Percentiles rank a stretch among this genome's conserved stretches.
These are phyloP conservation scores for Chloranthus sessilifolius DNA, from an alignment of 164 flowering plant species.

Conservation along the genomic window DNA sequence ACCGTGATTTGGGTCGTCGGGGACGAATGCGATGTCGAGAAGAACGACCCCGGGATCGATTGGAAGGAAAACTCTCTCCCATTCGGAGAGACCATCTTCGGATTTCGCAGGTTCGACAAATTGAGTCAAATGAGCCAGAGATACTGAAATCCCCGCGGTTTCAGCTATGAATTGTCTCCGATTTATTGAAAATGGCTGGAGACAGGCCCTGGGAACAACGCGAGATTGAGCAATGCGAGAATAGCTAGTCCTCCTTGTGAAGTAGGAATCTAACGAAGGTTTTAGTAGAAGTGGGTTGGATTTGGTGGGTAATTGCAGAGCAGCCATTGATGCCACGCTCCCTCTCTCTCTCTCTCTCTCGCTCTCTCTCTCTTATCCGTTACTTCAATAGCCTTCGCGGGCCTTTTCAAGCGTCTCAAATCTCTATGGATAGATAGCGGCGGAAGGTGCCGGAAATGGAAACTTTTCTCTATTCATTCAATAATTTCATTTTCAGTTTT, in stretches of 20 bases:
- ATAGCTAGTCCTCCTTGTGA: slow-evolving; percentile 3
- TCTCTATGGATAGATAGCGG: too few species aligned
- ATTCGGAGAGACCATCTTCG: slow-evolving; percentile 65
- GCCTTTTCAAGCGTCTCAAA: too few species aligned
- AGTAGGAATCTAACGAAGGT: slow-evolving; percentile 21
- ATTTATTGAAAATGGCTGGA: slow-evolving; percentile 7
- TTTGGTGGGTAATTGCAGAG: slow-evolving; percentile 28
- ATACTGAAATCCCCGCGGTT: slow-evolving; percentile 31
- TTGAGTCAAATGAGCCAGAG: slow-evolving; percentile 17
- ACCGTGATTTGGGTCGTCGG: slow-evolving; percentile 86
- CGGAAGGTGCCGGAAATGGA: too few species aligned
- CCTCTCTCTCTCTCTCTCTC: slow-evolving; percentile 9
- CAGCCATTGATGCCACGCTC: slow-evolving; percentile 29
- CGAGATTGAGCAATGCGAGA: slow-evolving; percentile 16
- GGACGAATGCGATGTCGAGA: slow-evolving; percentile 93
- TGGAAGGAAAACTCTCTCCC: slow-evolving; percentile 83
- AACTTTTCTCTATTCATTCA: too few species aligned
- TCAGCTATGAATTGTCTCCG: slow-evolving; percentile 42
- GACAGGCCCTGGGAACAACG: slow-evolving; percentile 18
- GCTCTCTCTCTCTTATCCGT: slow-evolving; percentile 1
- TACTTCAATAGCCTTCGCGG: too few species aligned
- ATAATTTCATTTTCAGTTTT: too few species aligned
- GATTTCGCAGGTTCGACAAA: slow-evolving; percentile 32
- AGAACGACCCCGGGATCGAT: slow-evolving; percentile 95
- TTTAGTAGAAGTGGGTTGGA: slow-evolving; percentile 22